Conservation (phyloP, 495 filamentous ascomycete genomes). For the Evansstolkia leycettana region DNA sequence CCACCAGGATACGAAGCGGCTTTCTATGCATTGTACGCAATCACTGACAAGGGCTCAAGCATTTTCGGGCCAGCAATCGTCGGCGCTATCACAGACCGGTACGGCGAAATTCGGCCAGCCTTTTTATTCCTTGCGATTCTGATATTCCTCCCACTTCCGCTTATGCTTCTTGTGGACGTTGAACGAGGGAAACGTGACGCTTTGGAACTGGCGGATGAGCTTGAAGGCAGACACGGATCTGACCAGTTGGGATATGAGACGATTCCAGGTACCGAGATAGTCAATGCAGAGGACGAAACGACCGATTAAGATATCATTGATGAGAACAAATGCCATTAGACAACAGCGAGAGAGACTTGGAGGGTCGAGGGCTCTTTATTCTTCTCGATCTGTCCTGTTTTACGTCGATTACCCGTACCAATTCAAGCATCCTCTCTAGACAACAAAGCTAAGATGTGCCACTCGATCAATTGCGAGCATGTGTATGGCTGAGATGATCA, state of each 20-base stretch:
- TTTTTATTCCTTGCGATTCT: slow-evolving; percentile 85
- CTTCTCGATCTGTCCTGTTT: too few species aligned
- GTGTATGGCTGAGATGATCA: too few species aligned
- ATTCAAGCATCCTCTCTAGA: too few species aligned
- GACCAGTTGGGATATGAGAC: slow-evolving; percentile 14
- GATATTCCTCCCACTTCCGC: slow-evolving; percentile 67
- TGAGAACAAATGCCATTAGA: too few species aligned
- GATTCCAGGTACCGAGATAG: slow-evolving; percentile 4
- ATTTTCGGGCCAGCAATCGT: slow-evolving; percentile 93
- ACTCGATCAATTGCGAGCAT: too few species aligned
- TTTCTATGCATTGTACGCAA: slow-evolving; percentile 93
- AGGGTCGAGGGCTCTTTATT: too few species aligned
- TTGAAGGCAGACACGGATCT: slow-evolving; percentile 32
- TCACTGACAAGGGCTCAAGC: slow-evolving; percentile 93
- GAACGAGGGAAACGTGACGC: slow-evolving; percentile 77
- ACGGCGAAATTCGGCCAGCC: slow-evolving; percentile 81
- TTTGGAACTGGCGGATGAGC: slow-evolving; percentile 50
- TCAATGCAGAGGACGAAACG: not conserved
- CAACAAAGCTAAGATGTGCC: too few species aligned
- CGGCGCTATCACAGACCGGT: slow-evolving; percentile 77
- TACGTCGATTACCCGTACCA: too few species aligned
- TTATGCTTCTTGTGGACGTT: slow-evolving; percentile 82
- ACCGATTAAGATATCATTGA: too few species aligned
- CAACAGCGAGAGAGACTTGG: too few species aligned
- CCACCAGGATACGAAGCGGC: slow-evolving; percentile 90